These are phyloP conservation scores for Austroboletus niveus DNA, from an alignment of 1,284 basidiomycete species.

Conservation along the genomic window DNA sequence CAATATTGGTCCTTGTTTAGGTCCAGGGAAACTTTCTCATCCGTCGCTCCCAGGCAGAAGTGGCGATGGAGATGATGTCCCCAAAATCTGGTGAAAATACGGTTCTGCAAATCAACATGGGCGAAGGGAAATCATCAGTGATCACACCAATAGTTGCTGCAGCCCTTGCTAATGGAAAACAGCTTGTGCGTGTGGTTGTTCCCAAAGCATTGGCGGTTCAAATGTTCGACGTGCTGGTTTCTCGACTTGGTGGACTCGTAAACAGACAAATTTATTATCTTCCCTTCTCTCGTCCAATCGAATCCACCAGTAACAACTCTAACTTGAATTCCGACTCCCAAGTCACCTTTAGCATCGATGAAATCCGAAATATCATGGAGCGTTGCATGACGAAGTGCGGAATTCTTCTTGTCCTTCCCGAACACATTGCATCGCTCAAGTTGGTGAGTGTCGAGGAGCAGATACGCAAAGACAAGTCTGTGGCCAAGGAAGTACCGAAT, in stretches of 20 bases:
- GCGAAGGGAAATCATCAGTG: constrained; percentile 56
- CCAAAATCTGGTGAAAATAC: constrained; percentile 37
- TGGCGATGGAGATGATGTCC: constrained; percentile 48
- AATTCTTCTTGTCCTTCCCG: constrained; percentile 47
- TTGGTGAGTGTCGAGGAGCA: constrained; percentile 15
- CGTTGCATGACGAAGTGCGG: constrained; percentile 42
- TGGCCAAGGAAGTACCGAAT: too few species aligned
- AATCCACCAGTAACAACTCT: neutral
- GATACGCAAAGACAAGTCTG: too few species aligned
- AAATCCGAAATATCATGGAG: too few species aligned
- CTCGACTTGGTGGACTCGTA: constrained; percentile 41
- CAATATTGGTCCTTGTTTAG: constrained; percentile 22
- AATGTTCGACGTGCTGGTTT: constrained; percentile 49
- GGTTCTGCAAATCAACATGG: constrained; percentile 53
- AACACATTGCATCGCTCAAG: constrained; percentile 47
- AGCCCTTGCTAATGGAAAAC: constrained; percentile 40
- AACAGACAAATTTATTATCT: constrained; percentile 47
- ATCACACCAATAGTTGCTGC: constrained; percentile 47
- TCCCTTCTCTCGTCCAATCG: constrained; percentile 44
- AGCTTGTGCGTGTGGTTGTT: constrained; percentile 45
- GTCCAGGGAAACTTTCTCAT: constrained; percentile 42
- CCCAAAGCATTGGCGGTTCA: constrained; percentile 42
- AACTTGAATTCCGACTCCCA: constrained; percentile 31
- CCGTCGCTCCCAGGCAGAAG: constrained; percentile 38
- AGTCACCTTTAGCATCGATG: too few species aligned